Evolutionary conservation across 1,139 yeast species (phyloP).

Genomic region (Kodamaea sp.): DNA sequence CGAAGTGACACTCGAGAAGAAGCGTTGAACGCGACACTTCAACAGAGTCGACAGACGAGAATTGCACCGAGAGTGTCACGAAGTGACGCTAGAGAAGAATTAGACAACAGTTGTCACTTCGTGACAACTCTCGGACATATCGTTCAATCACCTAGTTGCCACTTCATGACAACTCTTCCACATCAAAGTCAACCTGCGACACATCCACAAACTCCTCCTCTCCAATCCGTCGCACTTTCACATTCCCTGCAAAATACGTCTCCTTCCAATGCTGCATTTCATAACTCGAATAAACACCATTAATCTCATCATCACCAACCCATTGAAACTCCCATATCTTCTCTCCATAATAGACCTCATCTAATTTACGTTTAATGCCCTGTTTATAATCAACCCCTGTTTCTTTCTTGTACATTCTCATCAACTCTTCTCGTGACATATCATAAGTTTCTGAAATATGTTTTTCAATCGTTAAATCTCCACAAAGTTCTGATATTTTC

Average conservation of each 20-base stretch:
- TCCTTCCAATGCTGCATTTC: constrained; percentile 63
- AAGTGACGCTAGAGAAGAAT: too few species aligned
- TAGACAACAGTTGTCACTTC: too few species aligned
- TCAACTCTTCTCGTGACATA: constrained; percentile 54
- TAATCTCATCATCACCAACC: constrained; percentile 45
- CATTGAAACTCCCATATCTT: constrained; percentile 62
- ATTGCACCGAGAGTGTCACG: too few species aligned
- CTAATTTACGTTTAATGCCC: constrained; percentile 23
- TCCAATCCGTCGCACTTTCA: constrained; percentile 39
- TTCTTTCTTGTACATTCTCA: constrained; percentile 47
- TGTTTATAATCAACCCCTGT: constrained; percentile 42
- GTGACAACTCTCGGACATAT: too few species aligned
- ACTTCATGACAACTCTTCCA: neutral
- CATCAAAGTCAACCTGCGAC: constrained; percentile 21
- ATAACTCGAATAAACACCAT: constrained; percentile 57
- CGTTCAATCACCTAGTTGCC: too few species aligned
- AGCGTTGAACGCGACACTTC: too few species aligned
- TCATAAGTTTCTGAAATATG: constrained; percentile 50
- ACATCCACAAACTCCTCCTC: constrained; percentile 27
- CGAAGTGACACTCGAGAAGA: neutral
- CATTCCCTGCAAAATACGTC: constrained; percentile 52
- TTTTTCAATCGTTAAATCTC: constrained; percentile 38
- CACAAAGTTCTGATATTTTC: constrained; percentile 49
- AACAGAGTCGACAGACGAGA: too few species aligned
- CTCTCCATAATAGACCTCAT: constrained; percentile 46